Conservation (phyloP, 768 basidiomycete genomes). For the Lepiota venenata region DNA sequence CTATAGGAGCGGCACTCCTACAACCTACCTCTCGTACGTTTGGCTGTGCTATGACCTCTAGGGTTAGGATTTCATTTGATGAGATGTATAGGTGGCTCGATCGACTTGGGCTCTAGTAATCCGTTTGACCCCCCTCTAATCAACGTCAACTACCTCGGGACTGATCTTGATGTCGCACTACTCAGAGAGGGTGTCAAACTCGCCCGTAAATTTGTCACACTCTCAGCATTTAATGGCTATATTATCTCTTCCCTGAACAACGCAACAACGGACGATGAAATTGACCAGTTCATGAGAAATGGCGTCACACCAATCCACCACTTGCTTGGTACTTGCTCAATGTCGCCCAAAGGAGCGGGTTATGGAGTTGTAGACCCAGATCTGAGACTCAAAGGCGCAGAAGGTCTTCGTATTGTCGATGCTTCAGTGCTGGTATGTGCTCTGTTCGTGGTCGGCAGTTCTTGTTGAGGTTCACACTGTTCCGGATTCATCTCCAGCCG, state of each 20-base stretch:
- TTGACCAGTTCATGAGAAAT: constrained; percentile 19
- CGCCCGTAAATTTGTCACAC: constrained; percentile 17
- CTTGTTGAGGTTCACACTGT: background rate
- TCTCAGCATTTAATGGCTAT: constrained; percentile 23
- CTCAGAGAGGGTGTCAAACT: constrained; percentile 20
- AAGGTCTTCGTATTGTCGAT: constrained; percentile 32
- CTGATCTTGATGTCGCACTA: too few relatives aligned
- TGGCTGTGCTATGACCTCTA: background rate
- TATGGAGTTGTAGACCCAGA: constrained; percentile 31
- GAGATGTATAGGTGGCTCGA: constrained; percentile 21
- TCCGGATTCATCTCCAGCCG: constrained; percentile 11
- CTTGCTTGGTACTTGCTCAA: constrained; percentile 26
- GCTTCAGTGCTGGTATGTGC: constrained; percentile 28
- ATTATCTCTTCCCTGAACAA: constrained; percentile 18
- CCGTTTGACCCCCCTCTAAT: constrained; percentile 43
- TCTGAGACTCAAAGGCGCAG: constrained; percentile 26
- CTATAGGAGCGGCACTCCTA: constrained; percentile 23
- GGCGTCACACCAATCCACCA: constrained; percentile 20
- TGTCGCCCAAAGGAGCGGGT: constrained; percentile 20
- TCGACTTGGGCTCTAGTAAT: constrained; percentile 33
- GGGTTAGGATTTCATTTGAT: background rate
- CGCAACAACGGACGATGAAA: constrained; percentile 20
- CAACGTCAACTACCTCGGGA: constrained; percentile 39
- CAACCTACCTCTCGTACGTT: constrained; percentile 33
- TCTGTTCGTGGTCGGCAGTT: background rate